These are phyloP conservation scores for Cairneyella variabilis DNA, from an alignment of 495 filamentous ascomycete species.

Conservation along the genomic window DNA sequence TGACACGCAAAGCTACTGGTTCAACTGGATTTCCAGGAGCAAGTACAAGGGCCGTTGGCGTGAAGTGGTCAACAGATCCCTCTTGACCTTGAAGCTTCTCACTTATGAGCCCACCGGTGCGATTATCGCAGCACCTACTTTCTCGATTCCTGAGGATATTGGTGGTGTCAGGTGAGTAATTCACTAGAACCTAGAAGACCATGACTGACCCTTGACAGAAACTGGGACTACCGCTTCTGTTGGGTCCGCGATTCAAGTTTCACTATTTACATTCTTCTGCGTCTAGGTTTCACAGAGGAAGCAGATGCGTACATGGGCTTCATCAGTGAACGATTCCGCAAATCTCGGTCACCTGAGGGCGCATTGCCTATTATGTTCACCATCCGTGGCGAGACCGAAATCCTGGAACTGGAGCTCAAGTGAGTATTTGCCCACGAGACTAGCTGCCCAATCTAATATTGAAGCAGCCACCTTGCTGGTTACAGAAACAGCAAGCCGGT, in stretches of 20 bases:
- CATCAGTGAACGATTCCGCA: slow-evolving; percentile 62
- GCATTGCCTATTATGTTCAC: slow-evolving; percentile 76
- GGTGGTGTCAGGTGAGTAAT: slow-evolving; percentile 49
- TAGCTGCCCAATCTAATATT: no score
- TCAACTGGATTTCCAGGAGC: slow-evolving; percentile 64
- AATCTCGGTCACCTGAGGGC: slow-evolving; percentile 40
- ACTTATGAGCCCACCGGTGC: slow-evolving; percentile 62
- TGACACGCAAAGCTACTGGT: slow-evolving; percentile 64
- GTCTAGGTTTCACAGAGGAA: slow-evolving; percentile 69
- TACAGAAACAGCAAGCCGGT: slow-evolving; percentile 65
- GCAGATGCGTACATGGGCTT: slow-evolving; percentile 72
- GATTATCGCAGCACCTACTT: slow-evolving; percentile 52
- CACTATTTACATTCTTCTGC: slow-evolving; percentile 70
- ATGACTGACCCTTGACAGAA: slow-evolving; percentile 37
- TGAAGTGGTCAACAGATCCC: slow-evolving; percentile 61
- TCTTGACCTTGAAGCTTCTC: slow-evolving; percentile 69
- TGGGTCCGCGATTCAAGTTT: slow-evolving; percentile 75
- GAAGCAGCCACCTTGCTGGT: slow-evolving; percentile 54
- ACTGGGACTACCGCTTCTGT: slow-evolving; percentile 74
- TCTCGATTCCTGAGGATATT: slow-evolving; percentile 70
- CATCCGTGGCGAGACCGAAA: slow-evolving; percentile 66
- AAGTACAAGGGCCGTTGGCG: slow-evolving; percentile 67
- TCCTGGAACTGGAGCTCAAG: slow-evolving; percentile 60
- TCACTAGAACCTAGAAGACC: background rate
- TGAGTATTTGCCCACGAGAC: no score